Conservation (phyloP, 768 basidiomycete species). For the Boletus bicolor region DNA sequence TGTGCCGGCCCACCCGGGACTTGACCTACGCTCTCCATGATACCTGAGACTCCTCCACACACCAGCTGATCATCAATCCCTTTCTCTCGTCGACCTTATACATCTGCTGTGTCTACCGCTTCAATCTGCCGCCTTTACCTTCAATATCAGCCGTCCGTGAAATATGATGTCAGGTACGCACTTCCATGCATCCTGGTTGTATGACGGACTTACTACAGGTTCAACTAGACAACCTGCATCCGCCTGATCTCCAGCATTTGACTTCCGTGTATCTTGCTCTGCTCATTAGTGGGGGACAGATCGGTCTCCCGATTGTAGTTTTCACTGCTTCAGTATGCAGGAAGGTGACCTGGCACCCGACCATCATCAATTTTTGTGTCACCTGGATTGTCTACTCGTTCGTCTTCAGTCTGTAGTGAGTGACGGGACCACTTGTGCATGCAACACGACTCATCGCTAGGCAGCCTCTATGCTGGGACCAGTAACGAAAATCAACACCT, state of each 20-base stretch:
- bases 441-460: slow-evolving; percentile 8
- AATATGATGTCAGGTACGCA: slow-evolving; percentile 18
- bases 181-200: not conserved
- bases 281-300: slow-evolving; percentile 50
- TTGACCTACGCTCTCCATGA: slow-evolving; percentile 11
- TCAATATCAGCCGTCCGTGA: not conserved
- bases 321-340: slow-evolving; percentile 43
- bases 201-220: not conserved
- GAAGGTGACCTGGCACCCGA: slow-evolving; percentile 45
- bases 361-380: slow-evolving; percentile 56
- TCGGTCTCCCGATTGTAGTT: slow-evolving; percentile 49
- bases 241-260: slow-evolving; percentile 30
- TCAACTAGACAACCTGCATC: slow-evolving; percentile 3
- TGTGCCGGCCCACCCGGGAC: slow-evolving; percentile 3
- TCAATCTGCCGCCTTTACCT: not conserved
- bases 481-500: slow-evolving; percentile 22
- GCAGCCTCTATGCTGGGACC: slow-evolving; percentile 34
- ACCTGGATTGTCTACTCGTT: slow-evolving; percentile 56
- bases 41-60: not conserved
- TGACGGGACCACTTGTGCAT: not conserved
- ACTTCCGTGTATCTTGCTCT: slow-evolving; percentile 42
- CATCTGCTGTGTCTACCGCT: not conserved
- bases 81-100: not conserved
- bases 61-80: not conserved
- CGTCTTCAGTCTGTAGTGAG: slow-evolving; percentile 50